Base-by-base conservation (phyloP, 352 stramenopile species). In the Phytophthora pinifolia region DNA sequence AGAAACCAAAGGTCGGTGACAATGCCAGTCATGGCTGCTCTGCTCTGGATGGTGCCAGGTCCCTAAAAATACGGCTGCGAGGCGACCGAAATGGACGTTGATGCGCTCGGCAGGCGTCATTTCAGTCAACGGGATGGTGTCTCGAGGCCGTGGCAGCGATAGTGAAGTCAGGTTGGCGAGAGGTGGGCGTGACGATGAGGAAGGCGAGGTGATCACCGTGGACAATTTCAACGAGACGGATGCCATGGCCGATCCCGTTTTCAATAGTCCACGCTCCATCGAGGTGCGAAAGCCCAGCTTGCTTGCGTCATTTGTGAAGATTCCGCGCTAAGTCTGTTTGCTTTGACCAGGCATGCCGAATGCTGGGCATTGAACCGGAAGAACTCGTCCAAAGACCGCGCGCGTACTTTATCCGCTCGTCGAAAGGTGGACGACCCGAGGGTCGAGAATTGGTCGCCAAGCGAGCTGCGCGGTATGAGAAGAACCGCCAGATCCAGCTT, bases 191-290 rank as follows among this genome's bases (percentile, higher is more conserved):
- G 29, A 53, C 15, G n/a, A 25, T 18, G 55, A 65, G 17, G 54
- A 65, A 1, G 34, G 9, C 2, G 55, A 64, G 13, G 37, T 46
- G 18, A 67, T 88, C 45, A 77, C 59, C 12, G 37, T 91, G 13
- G 75, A 86, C 9, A 88, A 91, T 42, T 93, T 91, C 39, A 70
- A 91, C 20, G 67, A 92, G 37, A 69, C 59, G 2, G 70, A 59
- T 34, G 30, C 49, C 0, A 55, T 50, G 42, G 56, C 62, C 2
- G 44, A 64, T 18, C 66, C 72, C 10, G 74, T 90, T 9, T 22
- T 93, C 9, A 86, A 59, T 7, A 93, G 83, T 22, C 83, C 83
- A 9, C 76, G 77, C 17, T 91, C 83, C 0, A 62, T 93, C 12
- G 79, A 70, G 57, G 62, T 70, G 48, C 12, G 33, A 15, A 34